phyloP scores from a whole-genome alignment of 345 rosid genomes.

The Melaleuca alternifolia region DNA sequence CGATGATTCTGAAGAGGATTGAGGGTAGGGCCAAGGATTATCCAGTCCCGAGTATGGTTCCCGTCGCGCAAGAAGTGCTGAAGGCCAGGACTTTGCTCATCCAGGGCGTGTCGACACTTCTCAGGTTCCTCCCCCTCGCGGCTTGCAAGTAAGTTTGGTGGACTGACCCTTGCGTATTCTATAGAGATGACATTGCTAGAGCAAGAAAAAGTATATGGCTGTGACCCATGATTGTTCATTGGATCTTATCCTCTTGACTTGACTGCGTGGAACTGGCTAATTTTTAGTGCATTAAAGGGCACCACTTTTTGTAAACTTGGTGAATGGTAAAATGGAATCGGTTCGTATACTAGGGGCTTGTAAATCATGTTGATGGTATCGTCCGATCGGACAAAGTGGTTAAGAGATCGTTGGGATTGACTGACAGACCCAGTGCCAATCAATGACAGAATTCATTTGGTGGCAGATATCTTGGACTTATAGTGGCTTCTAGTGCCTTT shows the following conservation, averaged over 20 bases:
- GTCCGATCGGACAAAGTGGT: background rate
- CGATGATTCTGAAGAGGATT: conserved; percentile 63
- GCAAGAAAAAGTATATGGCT: background rate
- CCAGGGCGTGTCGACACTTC: conserved; percentile 47
- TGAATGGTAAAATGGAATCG: background rate
- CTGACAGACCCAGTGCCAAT: background rate
- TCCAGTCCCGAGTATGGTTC: conserved; percentile 43
- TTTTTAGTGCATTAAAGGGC: background rate
- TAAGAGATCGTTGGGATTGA: background rate
- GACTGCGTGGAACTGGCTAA: background rate
- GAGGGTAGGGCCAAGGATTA: conserved; percentile 55
- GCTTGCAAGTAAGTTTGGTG: conserved; percentile 52
- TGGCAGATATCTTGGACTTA: background rate
- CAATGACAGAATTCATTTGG: background rate
- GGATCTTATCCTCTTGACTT: background rate
- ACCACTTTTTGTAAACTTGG: background rate
- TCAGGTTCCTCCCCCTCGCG: conserved; percentile 38
- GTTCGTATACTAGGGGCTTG: background rate
- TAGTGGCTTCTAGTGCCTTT: background rate
- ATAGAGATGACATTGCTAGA: background rate
- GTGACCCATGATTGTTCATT: background rate
- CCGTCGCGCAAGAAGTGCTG: conserved; percentile 57
- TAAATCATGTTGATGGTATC: background rate
- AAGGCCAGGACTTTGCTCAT: conserved; percentile 36
- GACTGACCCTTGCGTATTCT: background rate